These are phyloP conservation scores for Curvularia sp. DNA, from an alignment of 2,329 filamentous ascomycete species.

Conservation along the genomic window DNA sequence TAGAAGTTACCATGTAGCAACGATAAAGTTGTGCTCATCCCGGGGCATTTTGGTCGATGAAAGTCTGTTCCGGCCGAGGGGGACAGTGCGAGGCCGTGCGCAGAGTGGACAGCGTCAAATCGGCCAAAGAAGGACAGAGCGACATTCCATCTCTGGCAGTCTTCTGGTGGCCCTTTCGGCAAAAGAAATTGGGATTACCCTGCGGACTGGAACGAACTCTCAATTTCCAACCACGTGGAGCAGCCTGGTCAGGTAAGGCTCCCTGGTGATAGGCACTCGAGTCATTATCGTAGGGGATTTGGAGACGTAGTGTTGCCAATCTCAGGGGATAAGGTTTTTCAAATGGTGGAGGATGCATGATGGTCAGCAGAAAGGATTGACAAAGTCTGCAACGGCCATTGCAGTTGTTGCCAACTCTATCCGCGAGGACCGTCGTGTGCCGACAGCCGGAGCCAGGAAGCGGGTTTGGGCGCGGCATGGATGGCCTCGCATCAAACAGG, in stretches of 20 bases:
- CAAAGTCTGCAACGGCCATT: background rate
- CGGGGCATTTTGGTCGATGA: background rate
- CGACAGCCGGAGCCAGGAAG: background rate
- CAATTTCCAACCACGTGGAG: background rate
- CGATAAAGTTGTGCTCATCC: background rate
- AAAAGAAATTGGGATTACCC: slow-evolving; percentile 3
- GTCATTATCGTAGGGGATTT: background rate
- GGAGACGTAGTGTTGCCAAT: background rate
- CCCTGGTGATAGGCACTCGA: background rate
- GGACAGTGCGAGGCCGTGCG: background rate
- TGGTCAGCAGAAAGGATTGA: background rate
- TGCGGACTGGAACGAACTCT: background rate
- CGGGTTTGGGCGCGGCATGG: background rate
- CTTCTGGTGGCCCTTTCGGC: background rate
- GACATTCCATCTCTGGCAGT: background rate
- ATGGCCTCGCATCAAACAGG: slow-evolving; percentile 3
- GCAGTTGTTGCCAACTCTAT: background rate
- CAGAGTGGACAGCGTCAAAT: background rate
- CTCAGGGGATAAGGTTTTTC: background rate
- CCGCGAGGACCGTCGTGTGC: background rate
- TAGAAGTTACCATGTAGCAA: background rate
- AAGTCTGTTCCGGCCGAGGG: background rate
- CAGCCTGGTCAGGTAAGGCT: background rate
- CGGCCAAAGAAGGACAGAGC: slow-evolving; percentile 1
- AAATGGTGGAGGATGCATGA: background rate